Evolutionary conservation across 1,284 basidiomycete species (phyloP).

Genomic region (Microbotryum intermedium): DNA sequence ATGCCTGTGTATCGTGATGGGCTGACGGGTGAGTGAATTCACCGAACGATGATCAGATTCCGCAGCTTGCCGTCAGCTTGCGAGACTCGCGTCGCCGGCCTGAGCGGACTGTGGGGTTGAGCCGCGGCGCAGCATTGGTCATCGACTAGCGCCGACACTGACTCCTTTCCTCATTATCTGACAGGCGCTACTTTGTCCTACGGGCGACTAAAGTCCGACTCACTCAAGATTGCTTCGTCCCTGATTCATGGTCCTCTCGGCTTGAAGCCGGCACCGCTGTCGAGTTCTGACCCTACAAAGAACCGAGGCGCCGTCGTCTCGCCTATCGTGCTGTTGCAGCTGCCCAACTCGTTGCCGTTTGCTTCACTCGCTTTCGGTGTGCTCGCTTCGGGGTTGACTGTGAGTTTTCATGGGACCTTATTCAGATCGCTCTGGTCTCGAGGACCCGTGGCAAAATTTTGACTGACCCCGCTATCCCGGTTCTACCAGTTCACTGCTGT

Average conservation of each 20-base stretch:
- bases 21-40: constrained; percentile 14
- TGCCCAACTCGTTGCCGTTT: constrained; percentile 40
- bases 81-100: background rate
- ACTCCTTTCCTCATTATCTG: background rate
- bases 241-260: constrained; percentile 14
- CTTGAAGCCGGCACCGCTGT: constrained; percentile 10
- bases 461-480: background rate
- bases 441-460: too few species aligned
- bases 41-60: too few species aligned
- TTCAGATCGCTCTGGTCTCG: too few species aligned
- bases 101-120: background rate
- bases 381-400: constrained; percentile 31
- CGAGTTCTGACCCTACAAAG: constrained; percentile 8
- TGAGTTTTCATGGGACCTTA: background rate
- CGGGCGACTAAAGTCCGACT: constrained; percentile 19
- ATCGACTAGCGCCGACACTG: background rate
- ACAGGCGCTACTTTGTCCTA: constrained; percentile 19
- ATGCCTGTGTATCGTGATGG: constrained; percentile 24
- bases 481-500: constrained; percentile 34
- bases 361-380: constrained; percentile 38
- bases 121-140: background rate
- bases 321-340: constrained; percentile 39
- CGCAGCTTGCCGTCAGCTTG: background rate
- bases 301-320: constrained; percentile 30
- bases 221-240: constrained; percentile 21